phyloP scores from a whole-genome alignment of 169 alveolate genomes.

The Eimeria necatrix region DNA sequence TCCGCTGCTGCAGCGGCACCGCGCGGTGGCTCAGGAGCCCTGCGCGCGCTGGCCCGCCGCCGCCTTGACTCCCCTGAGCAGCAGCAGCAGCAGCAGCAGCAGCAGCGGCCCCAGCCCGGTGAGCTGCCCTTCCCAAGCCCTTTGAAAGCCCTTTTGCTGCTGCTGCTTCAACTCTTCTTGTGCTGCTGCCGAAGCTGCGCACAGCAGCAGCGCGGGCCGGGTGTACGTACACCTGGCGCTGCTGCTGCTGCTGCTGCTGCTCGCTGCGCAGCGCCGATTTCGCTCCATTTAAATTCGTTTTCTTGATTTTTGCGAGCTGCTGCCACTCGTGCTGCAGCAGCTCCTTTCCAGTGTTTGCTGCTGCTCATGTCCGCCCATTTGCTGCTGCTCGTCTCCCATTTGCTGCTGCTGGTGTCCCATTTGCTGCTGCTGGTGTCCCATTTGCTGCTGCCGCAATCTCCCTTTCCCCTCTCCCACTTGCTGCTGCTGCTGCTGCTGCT shows the following conservation, averaged over 20 bases:
- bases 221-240: no score
- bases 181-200: no score
- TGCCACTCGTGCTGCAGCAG: not conserved
- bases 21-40: not conserved
- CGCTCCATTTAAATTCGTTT: not conserved
- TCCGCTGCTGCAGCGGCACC: constrained; percentile 40
- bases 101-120: not conserved
- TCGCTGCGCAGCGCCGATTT: not conserved
- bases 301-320: not conserved
- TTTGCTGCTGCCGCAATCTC: not conserved
- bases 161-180: no score
- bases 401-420: not conserved
- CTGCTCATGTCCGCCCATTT: not conserved
- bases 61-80: not conserved
- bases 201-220: no score
- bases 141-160: not conserved
- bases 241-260: not conserved
- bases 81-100: not conserved
- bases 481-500: not conserved
- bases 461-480: not conserved
- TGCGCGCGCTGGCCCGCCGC: not conserved
- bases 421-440: not conserved
- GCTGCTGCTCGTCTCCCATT: not conserved
- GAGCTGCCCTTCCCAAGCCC: no score
- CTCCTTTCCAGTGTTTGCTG: not conserved